Percentiles rank a stretch among this genome's conserved stretches.
Evolutionary conservation across 2,329 filamentous ascomycete genomes (phyloP).

Genomic region (Lachnellula hyalina): DNA sequence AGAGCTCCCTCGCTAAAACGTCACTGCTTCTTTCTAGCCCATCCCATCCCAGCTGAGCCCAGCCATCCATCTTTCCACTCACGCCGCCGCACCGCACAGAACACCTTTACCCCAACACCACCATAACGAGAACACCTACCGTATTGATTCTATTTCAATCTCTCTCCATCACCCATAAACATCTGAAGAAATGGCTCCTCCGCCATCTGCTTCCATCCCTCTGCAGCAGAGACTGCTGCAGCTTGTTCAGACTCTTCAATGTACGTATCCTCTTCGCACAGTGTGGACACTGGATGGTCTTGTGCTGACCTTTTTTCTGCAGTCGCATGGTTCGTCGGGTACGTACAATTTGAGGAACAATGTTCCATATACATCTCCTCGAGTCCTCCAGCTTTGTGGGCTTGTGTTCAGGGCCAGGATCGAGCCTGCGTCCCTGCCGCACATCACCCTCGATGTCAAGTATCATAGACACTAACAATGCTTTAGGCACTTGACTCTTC

Average conservation of each 20-base stretch:
- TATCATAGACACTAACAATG: conserved; percentile 10
- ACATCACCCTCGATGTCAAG: conserved; percentile 9
- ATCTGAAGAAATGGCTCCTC: conserved; percentile 28
- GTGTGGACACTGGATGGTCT: conserved; percentile 1
- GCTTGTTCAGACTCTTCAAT: conserved; percentile 88
- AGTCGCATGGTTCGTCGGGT: conserved; percentile 81
- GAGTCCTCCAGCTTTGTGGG: conserved; percentile 1
- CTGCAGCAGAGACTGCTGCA: conserved; percentile 56
- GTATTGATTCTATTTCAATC: too few relatives aligned
- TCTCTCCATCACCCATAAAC: neutral
- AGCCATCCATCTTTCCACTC: too few relatives aligned
- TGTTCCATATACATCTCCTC: conserved; percentile 1
- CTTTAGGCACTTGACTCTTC: conserved; percentile 75
- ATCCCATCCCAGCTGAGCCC: too few relatives aligned
- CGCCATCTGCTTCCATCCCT: conserved; percentile 29
- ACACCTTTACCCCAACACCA: too few relatives aligned
- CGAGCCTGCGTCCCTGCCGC: conserved; percentile 16
- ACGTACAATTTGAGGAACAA: conserved; percentile 35
- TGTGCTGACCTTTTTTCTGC: conserved; percentile 21
- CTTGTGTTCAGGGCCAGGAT: conserved; percentile 9
- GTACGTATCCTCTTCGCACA: conserved; percentile 48
- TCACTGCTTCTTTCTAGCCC: too few relatives aligned
- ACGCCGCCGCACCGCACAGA: too few relatives aligned
- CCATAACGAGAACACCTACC: too few relatives aligned
- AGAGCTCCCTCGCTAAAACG: too few relatives aligned